Percentiles rank a stretch among this genome's conserved stretches.
phyloP scores from a whole-genome alignment of 2,329 filamentous ascomycete species.

The Talaromyces funiculosus region DNA sequence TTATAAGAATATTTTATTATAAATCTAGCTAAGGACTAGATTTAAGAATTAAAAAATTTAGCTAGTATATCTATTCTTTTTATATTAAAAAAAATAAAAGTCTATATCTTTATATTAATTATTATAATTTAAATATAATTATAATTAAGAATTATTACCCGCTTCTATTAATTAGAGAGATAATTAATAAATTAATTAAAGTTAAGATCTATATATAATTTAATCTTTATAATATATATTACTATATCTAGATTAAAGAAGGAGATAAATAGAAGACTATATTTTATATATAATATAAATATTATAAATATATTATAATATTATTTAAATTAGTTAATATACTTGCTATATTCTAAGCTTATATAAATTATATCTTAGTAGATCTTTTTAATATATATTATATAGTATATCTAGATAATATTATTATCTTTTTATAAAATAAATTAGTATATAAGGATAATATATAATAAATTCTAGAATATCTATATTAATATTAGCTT shows the following conservation, averaged over 20 bases:
- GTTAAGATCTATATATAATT: neutral
- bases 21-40: neutral
- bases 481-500: neutral
- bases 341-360: neutral
- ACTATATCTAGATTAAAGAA: neutral
- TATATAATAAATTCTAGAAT: neutral
- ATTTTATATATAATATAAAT: neutral
- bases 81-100: neutral
- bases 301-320: neutral
- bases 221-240: neutral
- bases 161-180: neutral
- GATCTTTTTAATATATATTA: neutral
- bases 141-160: neutral
- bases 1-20: neutral
- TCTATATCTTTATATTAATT: neutral
- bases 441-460: neutral
- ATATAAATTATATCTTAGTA: neutral
- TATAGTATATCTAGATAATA: constrained; percentile 5
- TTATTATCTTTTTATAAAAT: constrained; percentile 1
- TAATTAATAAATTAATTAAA: neutral
- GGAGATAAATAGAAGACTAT: neutral
- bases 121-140: neutral
- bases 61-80: neutral
- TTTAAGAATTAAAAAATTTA: neutral
- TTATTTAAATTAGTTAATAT: neutral